These are phyloP conservation scores for Fusarium sp. DNA, from an alignment of 2,329 filamentous ascomycete genomes.

Conservation along the genomic window DNA sequence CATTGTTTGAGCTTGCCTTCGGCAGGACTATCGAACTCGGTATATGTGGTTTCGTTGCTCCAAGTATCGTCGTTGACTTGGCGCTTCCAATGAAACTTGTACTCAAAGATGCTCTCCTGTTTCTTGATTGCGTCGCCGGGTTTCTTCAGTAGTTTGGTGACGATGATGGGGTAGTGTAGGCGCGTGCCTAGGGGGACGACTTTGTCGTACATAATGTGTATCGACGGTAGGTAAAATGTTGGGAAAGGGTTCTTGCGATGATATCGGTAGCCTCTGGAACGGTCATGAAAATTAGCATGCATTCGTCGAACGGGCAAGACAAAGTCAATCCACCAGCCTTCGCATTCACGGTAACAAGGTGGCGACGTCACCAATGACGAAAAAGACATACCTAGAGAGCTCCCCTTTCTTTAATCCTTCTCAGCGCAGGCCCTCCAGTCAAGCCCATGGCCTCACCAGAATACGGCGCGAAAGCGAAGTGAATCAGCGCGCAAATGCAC, in stretches of 20 bases:
- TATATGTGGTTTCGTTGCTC: conserved; percentile 75
- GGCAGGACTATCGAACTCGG: conserved; percentile 84
- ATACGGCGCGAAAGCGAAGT: conserved; percentile 32
- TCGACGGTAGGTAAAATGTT: conserved; percentile 2
- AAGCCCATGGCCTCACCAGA: conserved; percentile 55
- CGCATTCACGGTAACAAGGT: conserved; percentile 18
- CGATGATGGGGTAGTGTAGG: conserved; percentile 93
- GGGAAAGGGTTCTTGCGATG: conserved; percentile 16
- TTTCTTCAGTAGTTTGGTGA: conserved; percentile 84
- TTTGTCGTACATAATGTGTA: conserved; percentile 56
- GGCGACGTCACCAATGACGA: conserved; percentile 8
- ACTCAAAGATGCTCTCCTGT: conserved; percentile 84
- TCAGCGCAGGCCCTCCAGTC: conserved; percentile 46
- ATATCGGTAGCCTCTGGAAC: conserved; percentile 22
- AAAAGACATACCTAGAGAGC: conserved; percentile 47
- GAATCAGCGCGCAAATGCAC: conserved; percentile 28
- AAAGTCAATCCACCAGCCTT: background rate
- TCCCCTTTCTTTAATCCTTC: conserved; percentile 52
- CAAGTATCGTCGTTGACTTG: conserved; percentile 76
- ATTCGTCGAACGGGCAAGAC: conserved; percentile 3
- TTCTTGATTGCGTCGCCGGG: conserved; percentile 81
- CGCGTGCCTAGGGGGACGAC: conserved; percentile 67
- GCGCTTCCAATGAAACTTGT: conserved; percentile 85
- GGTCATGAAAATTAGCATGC: conserved; percentile 22
- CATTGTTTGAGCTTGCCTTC: conserved; percentile 85